Base-by-base conservation (phyloP, 257 asterid genomes). In the Capsicum baccatum region DNA sequence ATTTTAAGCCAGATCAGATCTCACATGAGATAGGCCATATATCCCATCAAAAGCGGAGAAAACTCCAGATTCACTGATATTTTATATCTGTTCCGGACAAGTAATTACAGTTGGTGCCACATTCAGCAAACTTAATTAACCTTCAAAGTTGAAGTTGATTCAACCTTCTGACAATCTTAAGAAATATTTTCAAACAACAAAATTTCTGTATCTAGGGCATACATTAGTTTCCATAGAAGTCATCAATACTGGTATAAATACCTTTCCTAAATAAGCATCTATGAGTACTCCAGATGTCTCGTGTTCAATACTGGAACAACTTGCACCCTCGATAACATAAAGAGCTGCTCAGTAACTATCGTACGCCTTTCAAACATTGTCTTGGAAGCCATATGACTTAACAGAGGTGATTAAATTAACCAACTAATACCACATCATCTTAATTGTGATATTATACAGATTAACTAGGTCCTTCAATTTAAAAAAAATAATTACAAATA, bases 101-200 rank as follows among this genome's bases (percentile, higher is more conserved):
- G 54, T 9, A 39, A 42, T 9, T 69, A 16, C 19, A 69, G 33
- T 69, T 39, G 54, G 55, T 12, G 15, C 79, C 33, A 69, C 55
- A 8, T 39, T 69, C 55, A 69, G 16, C 15, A 17, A 39, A 39
- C 55, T 69, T 42, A 16, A 9, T 2, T 8, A 69, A 8, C 55
- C 6, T 69, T 69, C 78, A 69, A 69, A 9, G 54, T 69, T 39
- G 26, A 68, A 39, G 54, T 68, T 68, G 78, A 68, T 68, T 42
- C 79, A 69, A 69, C 3, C 55, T 39, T 69, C 55, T 39, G 15
- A 69, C 79, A 69, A 69, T 69, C 55, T 69, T 69, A 4, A 39
- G 55, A 69, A 16, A 69, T 16, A 69, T 42, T 35, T 35, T 66
- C 17, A 8, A 14, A 67, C 76, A 14, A 0, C 55, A 15, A 4